Base-by-base conservation (phyloP, 2,329 filamentous ascomycete genomes). In the Hymenoscyphus scutula region DNA sequence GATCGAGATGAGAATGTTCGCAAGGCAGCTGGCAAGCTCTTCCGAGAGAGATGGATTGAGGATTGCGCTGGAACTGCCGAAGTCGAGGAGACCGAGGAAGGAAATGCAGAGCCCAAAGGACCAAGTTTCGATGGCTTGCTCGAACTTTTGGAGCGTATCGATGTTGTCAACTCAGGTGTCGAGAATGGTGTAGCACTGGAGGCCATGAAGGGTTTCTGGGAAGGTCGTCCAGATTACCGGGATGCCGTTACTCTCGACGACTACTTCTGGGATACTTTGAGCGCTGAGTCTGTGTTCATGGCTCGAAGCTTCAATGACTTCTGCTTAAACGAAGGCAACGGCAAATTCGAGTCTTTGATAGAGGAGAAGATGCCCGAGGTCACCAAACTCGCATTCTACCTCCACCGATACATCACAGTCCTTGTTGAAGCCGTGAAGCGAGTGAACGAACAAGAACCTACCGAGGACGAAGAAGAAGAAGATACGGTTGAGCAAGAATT, bases 291-390 rank as follows among this genome's bases (percentile, higher is more conserved):
- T 0, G 89, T 92, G 0, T 99, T 99, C 72, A 86, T 98, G 72
- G 91, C 89, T 0, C 87, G 95, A 61, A 97, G 90, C 61, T 96
- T 97, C 80, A 98, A 97, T 72, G 91, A 97, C 64, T 98, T 94
- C 73, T 97, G 93, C 74, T 88, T 89, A 0, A 84, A 81, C 23
- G 86, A 91, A 63, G 86, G 86, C 23, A 87, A 91, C 65, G 86
- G 87, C 27, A 91, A 90, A 69, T 89, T 90, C 68, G 87, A 92
- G 69, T 82, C 84, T 11, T 80, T 95, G 55, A 80, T 93, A 1
- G 95, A 98, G 70, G 92, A 97, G 73, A 98, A 97, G 77, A 86
- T 99, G 73, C 95, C 95, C 0, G 94, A 97, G 76, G 92, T 98
- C 56, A 97, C 91, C 1, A 92, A 91, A 70, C 85, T 99, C 29